Conservation (phyloP, 2,329 filamentous ascomycete species). For the Pseudopithomyces chartarum region DNA sequence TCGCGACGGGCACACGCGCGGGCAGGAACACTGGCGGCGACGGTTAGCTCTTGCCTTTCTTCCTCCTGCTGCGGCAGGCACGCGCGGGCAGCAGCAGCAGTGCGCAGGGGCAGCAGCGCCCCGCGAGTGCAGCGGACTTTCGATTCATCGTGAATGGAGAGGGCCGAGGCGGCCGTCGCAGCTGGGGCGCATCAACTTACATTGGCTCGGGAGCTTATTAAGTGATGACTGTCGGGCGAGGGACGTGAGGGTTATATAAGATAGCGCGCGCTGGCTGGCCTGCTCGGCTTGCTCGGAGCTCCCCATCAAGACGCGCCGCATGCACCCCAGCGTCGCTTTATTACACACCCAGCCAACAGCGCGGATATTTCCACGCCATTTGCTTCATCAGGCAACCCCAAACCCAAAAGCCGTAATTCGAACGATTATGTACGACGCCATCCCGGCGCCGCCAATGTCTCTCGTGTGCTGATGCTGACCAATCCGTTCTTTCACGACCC, state of each 20-base stretch:
- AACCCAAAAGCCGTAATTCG: neutral
- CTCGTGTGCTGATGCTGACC: slow-evolving; percentile 14
- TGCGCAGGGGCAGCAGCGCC: slow-evolving; percentile 5
- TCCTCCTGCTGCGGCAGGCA: neutral
- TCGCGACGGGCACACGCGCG: slow-evolving; percentile 4
- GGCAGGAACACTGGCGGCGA: slow-evolving; percentile 7
- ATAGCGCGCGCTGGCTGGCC: neutral
- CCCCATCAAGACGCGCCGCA: slow-evolving; percentile 1
- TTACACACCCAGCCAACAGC: neutral
- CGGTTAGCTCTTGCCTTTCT: slow-evolving; percentile 16
- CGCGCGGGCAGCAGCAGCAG: neutral
- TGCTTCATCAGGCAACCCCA: neutral
- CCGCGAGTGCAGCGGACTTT: slow-evolving; percentile 3
- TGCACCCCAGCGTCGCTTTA: neutral
- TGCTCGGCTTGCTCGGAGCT: neutral
- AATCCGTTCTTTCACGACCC: slow-evolving; percentile 7
- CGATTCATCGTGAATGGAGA: neutral
- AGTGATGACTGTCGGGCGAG: slow-evolving; percentile 21
- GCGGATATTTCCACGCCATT: neutral
- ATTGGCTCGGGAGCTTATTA: slow-evolving; percentile 17
- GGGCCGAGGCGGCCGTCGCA: neutral
- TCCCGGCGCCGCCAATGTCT: slow-evolving; percentile 18
- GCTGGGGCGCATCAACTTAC: slow-evolving; percentile 14
- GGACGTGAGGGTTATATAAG: slow-evolving; percentile 4
- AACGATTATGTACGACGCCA: slow-evolving; percentile 1